A percentile compares a stretch with the other conserved stretches of the same genome.
Conservation (phyloP, 805 yeast species). For the Ogataea kodamae region DNA sequence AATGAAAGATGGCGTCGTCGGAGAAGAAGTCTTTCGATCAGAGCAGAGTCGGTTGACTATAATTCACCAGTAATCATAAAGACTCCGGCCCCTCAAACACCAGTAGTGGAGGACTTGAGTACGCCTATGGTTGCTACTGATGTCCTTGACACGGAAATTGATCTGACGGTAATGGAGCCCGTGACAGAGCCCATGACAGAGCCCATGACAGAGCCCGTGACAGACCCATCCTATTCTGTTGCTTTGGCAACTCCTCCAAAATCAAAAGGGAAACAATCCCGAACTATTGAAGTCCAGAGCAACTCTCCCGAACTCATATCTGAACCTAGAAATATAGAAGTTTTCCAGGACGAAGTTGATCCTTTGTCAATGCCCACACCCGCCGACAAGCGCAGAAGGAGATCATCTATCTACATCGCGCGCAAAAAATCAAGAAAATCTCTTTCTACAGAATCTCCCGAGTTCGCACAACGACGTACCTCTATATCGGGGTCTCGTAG, state of each 20-base stretch:
- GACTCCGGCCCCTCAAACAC: slow-evolving; percentile 14
- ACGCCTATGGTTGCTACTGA: slow-evolving; percentile 1
- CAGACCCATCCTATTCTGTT: neutral
- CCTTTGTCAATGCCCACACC: slow-evolving; percentile 25
- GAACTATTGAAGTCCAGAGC: slow-evolving; percentile 15
- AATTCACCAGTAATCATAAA: slow-evolving; percentile 10
- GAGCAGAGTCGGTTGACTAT: slow-evolving; percentile 3
- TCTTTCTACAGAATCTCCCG: slow-evolving; percentile 7
- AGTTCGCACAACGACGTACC: slow-evolving; percentile 2
- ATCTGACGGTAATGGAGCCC: too few relatives aligned
- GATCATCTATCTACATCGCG: slow-evolving; percentile 59
- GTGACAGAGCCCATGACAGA: too few relatives aligned
- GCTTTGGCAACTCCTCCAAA: slow-evolving; percentile 16
- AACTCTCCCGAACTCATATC: slow-evolving; percentile 19
- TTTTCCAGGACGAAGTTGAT: slow-evolving; percentile 20
- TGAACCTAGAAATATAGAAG: slow-evolving; percentile 1
- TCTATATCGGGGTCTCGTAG: slow-evolving; percentile 5
- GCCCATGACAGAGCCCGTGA: neutral
- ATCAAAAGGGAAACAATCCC: slow-evolving; percentile 4
- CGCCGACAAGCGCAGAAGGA: slow-evolving; percentile 42
- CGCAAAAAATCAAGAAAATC: slow-evolving; percentile 68
- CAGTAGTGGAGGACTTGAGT: slow-evolving; percentile 1
- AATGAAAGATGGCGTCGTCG: slow-evolving; percentile 5
- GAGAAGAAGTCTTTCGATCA: slow-evolving; percentile 6
- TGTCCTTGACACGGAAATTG: neutral